A percentile compares a stretch with the other conserved stretches of the same genome.
These are phyloP conservation scores for Ophiostoma sp. DNA, from an alignment of 2,329 filamentous ascomycete genomes.

Conservation along the genomic window DNA sequence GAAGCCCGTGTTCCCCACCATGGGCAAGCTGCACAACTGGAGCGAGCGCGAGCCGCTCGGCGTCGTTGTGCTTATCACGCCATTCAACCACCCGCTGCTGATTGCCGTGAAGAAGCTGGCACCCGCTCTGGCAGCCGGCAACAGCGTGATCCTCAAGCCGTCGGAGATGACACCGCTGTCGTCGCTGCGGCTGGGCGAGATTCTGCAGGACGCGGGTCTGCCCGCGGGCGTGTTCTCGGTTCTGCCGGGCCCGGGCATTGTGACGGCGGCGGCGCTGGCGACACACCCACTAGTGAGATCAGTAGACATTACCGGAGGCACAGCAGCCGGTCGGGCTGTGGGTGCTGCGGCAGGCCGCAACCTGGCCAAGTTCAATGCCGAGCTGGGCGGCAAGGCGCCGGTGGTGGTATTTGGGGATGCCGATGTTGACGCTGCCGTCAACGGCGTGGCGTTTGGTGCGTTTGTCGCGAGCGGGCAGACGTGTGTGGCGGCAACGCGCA, in stretches of 20 bases:
- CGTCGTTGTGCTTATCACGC: constrained; percentile 53
- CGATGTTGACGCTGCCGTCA: constrained; percentile 60
- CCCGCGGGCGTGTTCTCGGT: constrained; percentile 66
- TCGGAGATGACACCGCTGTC: constrained; percentile 59
- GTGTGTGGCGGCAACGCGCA: constrained; percentile 65
- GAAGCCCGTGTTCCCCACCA: constrained; percentile 59
- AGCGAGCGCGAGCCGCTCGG: constrained; percentile 51
- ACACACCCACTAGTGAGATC: constrained; percentile 53
- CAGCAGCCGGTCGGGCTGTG: constrained; percentile 62
- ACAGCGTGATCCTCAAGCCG: constrained; percentile 56
- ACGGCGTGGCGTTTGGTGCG: constrained; percentile 59
- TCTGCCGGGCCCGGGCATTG: constrained; percentile 48
- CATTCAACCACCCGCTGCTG: constrained; percentile 55
- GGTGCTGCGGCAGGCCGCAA: constrained; percentile 61
- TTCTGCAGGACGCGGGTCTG: constrained; percentile 63
- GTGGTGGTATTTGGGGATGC: constrained; percentile 62
- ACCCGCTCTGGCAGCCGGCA: constrained; percentile 55
- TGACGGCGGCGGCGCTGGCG: constrained; percentile 50
- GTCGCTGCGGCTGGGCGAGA: constrained; percentile 52
- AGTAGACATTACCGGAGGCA: constrained; percentile 72
- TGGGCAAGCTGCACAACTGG: constrained; percentile 55
- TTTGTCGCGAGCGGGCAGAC: constrained; percentile 54
- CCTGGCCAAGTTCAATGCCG: constrained; percentile 63
- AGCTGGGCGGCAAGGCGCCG: constrained; percentile 67
- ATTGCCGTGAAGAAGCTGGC: constrained; percentile 57